Base-by-base conservation (phyloP, 305 asterid species). In the Fraxinus albicans region DNA sequence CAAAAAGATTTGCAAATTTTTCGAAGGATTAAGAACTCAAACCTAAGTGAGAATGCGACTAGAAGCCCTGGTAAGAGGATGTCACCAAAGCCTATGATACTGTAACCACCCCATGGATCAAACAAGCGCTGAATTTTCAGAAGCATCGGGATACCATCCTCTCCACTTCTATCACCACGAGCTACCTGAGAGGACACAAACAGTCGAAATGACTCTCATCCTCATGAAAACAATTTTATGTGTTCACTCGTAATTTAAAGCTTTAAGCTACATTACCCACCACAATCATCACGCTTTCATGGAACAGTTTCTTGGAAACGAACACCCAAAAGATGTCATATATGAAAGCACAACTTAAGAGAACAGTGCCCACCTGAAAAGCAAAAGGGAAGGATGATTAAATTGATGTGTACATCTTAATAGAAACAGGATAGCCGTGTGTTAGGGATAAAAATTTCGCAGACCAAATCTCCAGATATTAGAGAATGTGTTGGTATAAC, bases 61-160 rank as follows among this genome's bases (percentile, higher is more conserved):
- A 95, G 89, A 44, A 95, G 83, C 77, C 99, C 98, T 17, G 99
- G 98, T 85, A 95, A 89, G 81, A 95, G 92, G 83, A 94, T 94
- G 86, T 94, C 99, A 23, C 99, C 98, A 53, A 95, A 95, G 85
- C 98, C 99, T 21, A 95, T 93, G 84, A 95, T 95, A 85, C 98
- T 95, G 85, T 89, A 95, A 77, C 98, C 98, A 67, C 99, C 98
- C 99, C 99, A 94, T 19, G 99, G 99, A 90, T 94, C 99, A 85
- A 95, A 95, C 81, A 93, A 81, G 33, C 99, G 95, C 0, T 97
- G 98, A 79, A 95, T 93, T 85, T 33, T 33, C 35, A 33, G 35
- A 33, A 33, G 35, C 35, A 33, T 33, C 35, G 35, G 35, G 35
- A 33, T 33, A 33, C 35, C 35, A 33, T 33, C 35, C 35, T 33